Evolutionary conservation across 2,329 filamentous ascomycete genomes (phyloP), one percentile per base, ranked within the genome.

Genomic region (Epicoccum nigrum): DNA sequence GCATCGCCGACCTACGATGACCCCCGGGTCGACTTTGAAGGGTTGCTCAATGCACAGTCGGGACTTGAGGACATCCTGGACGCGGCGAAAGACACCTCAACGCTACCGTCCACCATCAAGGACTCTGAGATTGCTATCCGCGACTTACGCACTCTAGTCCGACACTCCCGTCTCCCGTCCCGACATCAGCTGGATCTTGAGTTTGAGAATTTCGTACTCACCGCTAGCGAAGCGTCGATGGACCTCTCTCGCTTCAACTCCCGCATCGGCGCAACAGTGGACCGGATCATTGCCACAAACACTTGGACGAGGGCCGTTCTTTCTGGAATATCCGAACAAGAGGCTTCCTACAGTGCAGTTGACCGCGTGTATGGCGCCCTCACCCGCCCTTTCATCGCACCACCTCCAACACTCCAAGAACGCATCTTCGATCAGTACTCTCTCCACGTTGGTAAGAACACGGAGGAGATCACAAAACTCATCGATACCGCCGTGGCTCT

Each of bases 101-200:
- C 84, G 1, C 74, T 94, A 3, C 89, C 89, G 0, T 78, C 89
- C 60, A 87, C 90, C 60, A 92, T 94, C 85, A 92, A 91, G 75
- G 82, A 85, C 8, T 86, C 86, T 2, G 89, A 93, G 70, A 79
- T 84, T 2, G 86, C 87, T 1, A 86, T 94, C 28, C 83, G 89
- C 32, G 89, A 92, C 62, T 75, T 94, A 19, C 84, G 87, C 25
- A 86, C 84, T 20, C 79, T 92, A 35, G 87, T 95, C 27, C 81
- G 83, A 31, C 85, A 86, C 72, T 90, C 87, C 60, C 80, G 83
- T 17, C 77, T 94, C 0, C 83, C 85, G 20, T 83, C 83, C 11
- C 83, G 83, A 23, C 82, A 87, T 28, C 87, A 92, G 71, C 81
- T 95, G 11, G 83, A 89, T 4, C 79, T 86, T 17, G 89, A 93